Evolutionary conservation across 306 rosid species (phyloP).

Genomic region (Cyclanthera cordifolia): DNA sequence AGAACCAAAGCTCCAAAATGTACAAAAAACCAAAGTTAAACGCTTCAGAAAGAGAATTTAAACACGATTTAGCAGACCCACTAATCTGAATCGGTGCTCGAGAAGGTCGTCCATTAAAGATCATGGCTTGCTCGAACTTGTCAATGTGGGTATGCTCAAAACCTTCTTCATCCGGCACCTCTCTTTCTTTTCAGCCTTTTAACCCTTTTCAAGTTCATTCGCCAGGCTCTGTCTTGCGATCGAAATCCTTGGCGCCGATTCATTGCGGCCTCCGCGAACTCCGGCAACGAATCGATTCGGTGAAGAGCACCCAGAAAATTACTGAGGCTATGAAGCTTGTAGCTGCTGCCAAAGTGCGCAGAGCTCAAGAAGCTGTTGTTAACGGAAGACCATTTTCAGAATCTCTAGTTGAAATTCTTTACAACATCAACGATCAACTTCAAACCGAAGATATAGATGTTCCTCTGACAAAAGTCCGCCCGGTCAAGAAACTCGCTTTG

Average conservation of each 20-base stretch:
- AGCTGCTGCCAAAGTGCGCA: slow-evolving; percentile 83
- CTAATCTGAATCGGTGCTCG: slow-evolving; percentile 18
- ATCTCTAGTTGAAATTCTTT: slow-evolving; percentile 79
- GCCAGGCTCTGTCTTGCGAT: slow-evolving; percentile 29
- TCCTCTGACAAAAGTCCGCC: slow-evolving; percentile 62
- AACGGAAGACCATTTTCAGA: slow-evolving; percentile 83
- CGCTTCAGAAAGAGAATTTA: not conserved
- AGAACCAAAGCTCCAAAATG: slow-evolving; percentile 7
- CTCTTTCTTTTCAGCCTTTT: slow-evolving; percentile 44
- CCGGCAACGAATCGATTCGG: slow-evolving; percentile 57
- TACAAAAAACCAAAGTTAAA: slow-evolving; percentile 18
- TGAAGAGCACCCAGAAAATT: slow-evolving; percentile 78
- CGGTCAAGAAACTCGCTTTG: slow-evolving; percentile 69
- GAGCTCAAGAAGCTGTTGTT: slow-evolving; percentile 91
- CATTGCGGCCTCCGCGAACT: slow-evolving; percentile 73
- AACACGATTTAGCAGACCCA: slow-evolving; percentile 13
- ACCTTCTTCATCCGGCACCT: no score
- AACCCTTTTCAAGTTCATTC: slow-evolving; percentile 59
- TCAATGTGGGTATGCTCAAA: slow-evolving; percentile 49
- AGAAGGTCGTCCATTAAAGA: not conserved
- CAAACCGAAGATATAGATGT: slow-evolving; percentile 58
- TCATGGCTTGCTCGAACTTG: slow-evolving; percentile 36
- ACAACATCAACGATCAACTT: slow-evolving; percentile 86
- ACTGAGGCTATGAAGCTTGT: slow-evolving; percentile 97
- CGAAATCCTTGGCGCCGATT: slow-evolving; percentile 25